Evolutionary conservation across 2,329 filamentous ascomycete genomes (phyloP).

Genomic region (Rhynchosporium secalis): DNA sequence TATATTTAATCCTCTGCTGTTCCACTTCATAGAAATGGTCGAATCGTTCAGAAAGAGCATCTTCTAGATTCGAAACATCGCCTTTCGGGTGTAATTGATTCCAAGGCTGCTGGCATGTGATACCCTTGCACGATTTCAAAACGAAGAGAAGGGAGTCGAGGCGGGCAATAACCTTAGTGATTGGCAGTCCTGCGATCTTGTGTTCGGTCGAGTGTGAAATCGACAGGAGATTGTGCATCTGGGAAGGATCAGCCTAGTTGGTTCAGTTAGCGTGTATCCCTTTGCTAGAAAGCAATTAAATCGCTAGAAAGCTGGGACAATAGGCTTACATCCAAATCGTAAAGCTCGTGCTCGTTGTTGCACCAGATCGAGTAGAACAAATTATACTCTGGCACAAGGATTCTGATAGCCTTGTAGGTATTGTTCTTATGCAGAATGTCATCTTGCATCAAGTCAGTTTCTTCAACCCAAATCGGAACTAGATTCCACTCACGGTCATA

Average conservation of each 20-base stretch:
- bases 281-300: no score
- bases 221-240: conserved; percentile 48
- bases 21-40: conserved; percentile 52
- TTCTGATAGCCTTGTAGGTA: conserved; percentile 49
- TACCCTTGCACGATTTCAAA: conserved; percentile 58
- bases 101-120: conserved; percentile 57
- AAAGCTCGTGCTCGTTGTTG: conserved; percentile 64
- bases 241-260: conserved; percentile 48
- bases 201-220: conserved; percentile 26
- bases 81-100: conserved; percentile 53
- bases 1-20: conserved; percentile 52
- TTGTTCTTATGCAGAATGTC: conserved; percentile 41
- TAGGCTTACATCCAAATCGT: conserved; percentile 51
- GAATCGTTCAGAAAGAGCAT: conserved; percentile 49
- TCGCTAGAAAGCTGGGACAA: neutral
- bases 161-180: conserved; percentile 47
- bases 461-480: neutral
- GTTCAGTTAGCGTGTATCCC: neutral
- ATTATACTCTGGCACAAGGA: conserved; percentile 51
- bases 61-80: conserved; percentile 49
- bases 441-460: neutral
- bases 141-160: conserved; percentile 60
- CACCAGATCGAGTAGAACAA: conserved; percentile 69
- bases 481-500: conserved; percentile 10
- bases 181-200: conserved; percentile 33